A percentile compares a stretch with the other conserved stretches of the same genome.
phyloP scores from a whole-genome alignment of 345 rosid genomes.

The Pugionium cornutum region DNA sequence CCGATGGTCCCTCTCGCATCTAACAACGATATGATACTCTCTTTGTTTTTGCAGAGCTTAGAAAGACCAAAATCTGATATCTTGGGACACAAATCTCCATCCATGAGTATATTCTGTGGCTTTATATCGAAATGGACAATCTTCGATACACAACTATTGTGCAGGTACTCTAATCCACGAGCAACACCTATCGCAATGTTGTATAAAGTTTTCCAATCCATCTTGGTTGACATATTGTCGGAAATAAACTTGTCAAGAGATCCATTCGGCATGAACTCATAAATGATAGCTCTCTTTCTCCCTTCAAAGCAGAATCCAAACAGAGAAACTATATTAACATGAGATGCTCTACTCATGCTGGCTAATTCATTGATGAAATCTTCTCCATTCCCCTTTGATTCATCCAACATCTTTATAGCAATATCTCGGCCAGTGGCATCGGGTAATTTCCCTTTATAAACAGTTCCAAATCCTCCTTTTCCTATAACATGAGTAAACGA shows the following conservation, averaged over 20 bases:
- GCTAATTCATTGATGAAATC: conserved; percentile 52
- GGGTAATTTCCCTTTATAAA: conserved; percentile 37
- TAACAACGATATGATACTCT: conserved; percentile 39
- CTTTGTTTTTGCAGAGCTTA: conserved; percentile 39
- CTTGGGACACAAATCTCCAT: conserved; percentile 43
- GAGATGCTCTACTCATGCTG: conserved; percentile 56
- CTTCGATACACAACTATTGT: conserved; percentile 44
- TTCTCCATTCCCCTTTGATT: conserved; percentile 43
- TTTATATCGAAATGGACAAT: conserved; percentile 55
- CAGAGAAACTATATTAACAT: conserved; percentile 46
- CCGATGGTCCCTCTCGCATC: conserved; percentile 39
- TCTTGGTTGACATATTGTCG: conserved; percentile 1
- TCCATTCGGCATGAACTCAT: conserved; percentile 49
- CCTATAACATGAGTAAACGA: conserved; percentile 43
- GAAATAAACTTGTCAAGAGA: conserved; percentile 45
- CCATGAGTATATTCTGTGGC: conserved; percentile 37
- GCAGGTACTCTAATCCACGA: conserved; percentile 49
- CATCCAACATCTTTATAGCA: conserved; percentile 45
- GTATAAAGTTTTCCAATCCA: conserved; percentile 34
- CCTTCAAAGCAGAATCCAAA: conserved; percentile 39
- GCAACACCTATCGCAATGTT: conserved; percentile 43
- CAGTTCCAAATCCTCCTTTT: conserved; percentile 45
- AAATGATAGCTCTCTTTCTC: conserved; percentile 39
- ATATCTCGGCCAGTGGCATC: conserved; percentile 37
- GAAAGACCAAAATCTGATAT: conserved; percentile 55